Percentiles rank a stretch among this genome's conserved stretches.
Conservation (phyloP, 257 asterid genomes). For the Nicotiana tabacum region DNA sequence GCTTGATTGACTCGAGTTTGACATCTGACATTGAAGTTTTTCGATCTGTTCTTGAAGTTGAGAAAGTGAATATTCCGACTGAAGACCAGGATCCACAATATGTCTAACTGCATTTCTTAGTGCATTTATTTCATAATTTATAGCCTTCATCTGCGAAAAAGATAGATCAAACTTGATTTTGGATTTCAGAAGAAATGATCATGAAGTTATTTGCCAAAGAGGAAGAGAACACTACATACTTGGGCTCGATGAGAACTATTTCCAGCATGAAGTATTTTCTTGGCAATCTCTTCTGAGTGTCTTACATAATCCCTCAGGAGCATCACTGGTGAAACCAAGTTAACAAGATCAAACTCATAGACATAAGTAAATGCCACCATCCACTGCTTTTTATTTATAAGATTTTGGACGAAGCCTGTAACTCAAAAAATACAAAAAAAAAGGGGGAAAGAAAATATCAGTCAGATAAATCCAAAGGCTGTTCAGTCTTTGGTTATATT, state of each 20-base stretch:
- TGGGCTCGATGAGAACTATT: not conserved
- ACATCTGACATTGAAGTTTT: not conserved
- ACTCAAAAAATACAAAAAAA: not conserved
- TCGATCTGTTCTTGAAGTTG: slow-evolving; percentile 7
- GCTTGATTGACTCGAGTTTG: slow-evolving; percentile 6
- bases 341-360: slow-evolving; percentile 16
- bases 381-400: not conserved
- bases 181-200: not conserved
- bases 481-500: not conserved
- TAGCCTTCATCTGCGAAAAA: slow-evolving; percentile 9
- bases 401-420: slow-evolving; percentile 7
- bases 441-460: not conserved
- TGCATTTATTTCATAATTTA: not conserved
- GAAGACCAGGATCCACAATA: slow-evolving; percentile 15
- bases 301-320: slow-evolving; percentile 16
- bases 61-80: slow-evolving; percentile 17
- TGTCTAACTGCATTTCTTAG: slow-evolving; percentile 10
- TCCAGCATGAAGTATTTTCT: not conserved
- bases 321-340: slow-evolving; percentile 15
- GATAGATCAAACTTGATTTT: not conserved
- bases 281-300: not conserved
- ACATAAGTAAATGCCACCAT: slow-evolving; percentile 17
- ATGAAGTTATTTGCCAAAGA: not conserved
- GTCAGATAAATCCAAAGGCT: not conserved
- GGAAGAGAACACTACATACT: slow-evolving; percentile 2